These are phyloP conservation scores for Solanum peruvianum DNA, from an alignment of 257 asterid genomes.

Conservation along the genomic window DNA sequence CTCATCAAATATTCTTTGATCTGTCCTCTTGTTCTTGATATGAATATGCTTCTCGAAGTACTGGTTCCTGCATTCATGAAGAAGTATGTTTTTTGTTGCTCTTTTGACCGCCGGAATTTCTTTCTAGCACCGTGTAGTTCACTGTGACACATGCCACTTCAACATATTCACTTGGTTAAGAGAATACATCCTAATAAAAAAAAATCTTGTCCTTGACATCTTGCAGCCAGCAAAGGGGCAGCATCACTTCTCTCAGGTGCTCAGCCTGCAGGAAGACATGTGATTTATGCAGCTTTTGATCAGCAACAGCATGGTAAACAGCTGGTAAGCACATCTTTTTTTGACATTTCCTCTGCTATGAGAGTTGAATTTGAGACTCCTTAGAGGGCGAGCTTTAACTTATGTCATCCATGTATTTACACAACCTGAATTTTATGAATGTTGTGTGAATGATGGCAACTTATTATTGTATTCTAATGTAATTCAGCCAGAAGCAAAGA, in stretches of 20 bases:
- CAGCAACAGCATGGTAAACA: conserved; percentile 72
- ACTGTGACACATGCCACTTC: neutral
- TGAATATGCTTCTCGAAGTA: neutral
- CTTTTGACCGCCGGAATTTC: neutral
- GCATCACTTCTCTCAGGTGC: conserved; percentile 45
- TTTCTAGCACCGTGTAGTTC: neutral
- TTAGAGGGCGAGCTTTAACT: neutral
- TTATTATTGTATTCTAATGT: neutral
- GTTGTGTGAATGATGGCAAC: neutral
- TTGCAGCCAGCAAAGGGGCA: conserved; percentile 77
- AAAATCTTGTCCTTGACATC: neutral
- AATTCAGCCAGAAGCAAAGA: neutral
- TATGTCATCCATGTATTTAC: neutral
- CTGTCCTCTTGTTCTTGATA: neutral
- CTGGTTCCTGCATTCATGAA: neutral
- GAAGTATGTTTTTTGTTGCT: neutral
- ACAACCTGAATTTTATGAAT: neutral
- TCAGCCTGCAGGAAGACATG: conserved; percentile 60
- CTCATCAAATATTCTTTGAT: neutral
- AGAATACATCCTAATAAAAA: too few relatives aligned
- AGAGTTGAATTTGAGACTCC: neutral
- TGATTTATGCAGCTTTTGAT: conserved; percentile 77
- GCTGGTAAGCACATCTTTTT: conserved; percentile 45
- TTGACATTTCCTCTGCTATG: neutral
- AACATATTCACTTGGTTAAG: neutral